These are phyloP conservation scores for Pulveroboletus sp. DNA, from an alignment of 768 basidiomycete species.

Conservation along the genomic window DNA sequence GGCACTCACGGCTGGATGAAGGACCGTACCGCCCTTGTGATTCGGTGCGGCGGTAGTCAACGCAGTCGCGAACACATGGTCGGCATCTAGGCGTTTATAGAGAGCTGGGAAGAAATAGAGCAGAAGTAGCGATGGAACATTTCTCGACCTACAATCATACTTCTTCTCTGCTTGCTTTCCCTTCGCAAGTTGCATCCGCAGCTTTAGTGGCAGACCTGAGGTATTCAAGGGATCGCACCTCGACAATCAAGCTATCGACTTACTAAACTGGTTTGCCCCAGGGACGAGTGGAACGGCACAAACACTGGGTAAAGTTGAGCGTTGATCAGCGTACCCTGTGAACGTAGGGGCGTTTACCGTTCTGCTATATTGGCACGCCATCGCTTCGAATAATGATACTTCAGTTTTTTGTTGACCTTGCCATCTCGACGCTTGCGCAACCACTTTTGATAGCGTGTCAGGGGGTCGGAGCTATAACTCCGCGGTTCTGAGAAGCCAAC, in stretches of 20 bases:
- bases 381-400: conserved; percentile 53
- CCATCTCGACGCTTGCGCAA: conserved; percentile 29
- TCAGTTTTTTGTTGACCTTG: conserved; percentile 32
- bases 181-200: conserved; percentile 38
- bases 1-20: conserved; percentile 44
- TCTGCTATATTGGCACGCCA: conserved; percentile 45
- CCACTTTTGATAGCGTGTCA: conserved; percentile 40
- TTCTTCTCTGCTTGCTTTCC: conserved; percentile 23
- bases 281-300: conserved; percentile 51
- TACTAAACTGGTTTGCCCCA: conserved; percentile 50
- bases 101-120: conserved; percentile 35
- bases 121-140: background rate
- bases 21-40: conserved; percentile 41
- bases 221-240: too few relatives aligned
- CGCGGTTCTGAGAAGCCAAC: conserved; percentile 48
- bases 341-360: conserved; percentile 36
- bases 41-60: conserved; percentile 54
- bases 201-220: conserved; percentile 40
- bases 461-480: conserved; percentile 42
- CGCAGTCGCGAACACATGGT: conserved; percentile 58
- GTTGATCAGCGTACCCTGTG: background rate
- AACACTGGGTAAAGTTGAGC: conserved; percentile 34
- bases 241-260: conserved; percentile 14
- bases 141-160: conserved; percentile 25
- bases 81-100: conserved; percentile 53